phyloP scores from a whole-genome alignment of 441 rosid genomes.

The Kokia cookei region DNA sequence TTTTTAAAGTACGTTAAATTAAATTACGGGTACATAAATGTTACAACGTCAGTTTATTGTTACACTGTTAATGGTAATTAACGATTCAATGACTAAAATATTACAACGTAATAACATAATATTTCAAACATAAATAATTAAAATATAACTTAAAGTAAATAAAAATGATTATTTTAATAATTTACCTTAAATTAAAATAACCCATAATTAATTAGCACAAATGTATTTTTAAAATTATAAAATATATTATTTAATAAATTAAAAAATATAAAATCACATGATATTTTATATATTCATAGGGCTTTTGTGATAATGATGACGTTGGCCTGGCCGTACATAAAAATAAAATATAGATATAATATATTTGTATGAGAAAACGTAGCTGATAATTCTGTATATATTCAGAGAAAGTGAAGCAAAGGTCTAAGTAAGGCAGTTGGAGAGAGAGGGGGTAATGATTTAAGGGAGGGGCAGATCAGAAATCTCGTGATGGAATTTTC shows the following conservation, averaged over 20 bases:
- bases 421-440: conserved; percentile 82
- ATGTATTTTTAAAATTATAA: background rate
- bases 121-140: no score
- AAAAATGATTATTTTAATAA: no score
- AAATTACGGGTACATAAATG: no score
- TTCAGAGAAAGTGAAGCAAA: conserved; percentile 19
- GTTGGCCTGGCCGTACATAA: conserved; percentile 28
- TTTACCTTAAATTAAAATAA: no score
- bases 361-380: background rate
- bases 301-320: conserved; percentile 40
- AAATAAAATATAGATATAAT: background rate
- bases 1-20: no score
- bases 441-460: conserved; percentile 38
- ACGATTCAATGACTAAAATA: no score
- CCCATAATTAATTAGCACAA: no score
- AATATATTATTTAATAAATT: background rate
- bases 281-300: background rate
- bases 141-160: no score
- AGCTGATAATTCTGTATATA: background rate
- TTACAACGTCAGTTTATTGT: no score
- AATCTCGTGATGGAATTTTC: conserved; percentile 37
- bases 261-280: background rate
- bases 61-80: no score
- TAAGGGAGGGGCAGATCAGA: conserved; percentile 27
- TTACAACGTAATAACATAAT: no score